A percentile compares a stretch with the other conserved stretches of the same genome.
Conservation (phyloP, 2,329 filamentous ascomycete genomes). For the Colletotrichum scovillei region DNA sequence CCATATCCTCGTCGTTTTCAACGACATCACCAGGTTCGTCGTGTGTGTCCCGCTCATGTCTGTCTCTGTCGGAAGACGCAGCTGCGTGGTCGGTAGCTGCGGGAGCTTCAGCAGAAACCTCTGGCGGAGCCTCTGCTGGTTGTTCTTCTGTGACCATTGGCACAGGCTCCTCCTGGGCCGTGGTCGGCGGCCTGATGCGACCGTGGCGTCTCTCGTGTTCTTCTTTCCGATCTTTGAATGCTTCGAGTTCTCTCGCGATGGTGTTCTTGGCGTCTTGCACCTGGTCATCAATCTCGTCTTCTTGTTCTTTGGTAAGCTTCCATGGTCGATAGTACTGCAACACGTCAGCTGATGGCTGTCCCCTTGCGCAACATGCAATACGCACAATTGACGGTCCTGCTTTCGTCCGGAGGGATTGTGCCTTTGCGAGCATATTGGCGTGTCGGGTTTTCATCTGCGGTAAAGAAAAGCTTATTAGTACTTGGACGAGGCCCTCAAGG, state of each 20-base stretch:
- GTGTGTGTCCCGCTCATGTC: constrained; percentile 60
- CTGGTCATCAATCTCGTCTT: constrained; percentile 77
- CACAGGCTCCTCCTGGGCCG: constrained; percentile 44
- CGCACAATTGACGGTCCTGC: constrained; percentile 80
- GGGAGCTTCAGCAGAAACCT: constrained; percentile 48
- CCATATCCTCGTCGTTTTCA: constrained; percentile 86
- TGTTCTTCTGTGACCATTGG: constrained; percentile 44
- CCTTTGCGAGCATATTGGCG: constrained; percentile 75
- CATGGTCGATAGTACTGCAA: constrained; percentile 86
- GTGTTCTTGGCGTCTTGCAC: constrained; percentile 71
- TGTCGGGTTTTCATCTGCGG: constrained; percentile 80
- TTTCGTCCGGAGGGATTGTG: constrained; percentile 79
- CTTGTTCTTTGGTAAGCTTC: constrained; percentile 76
- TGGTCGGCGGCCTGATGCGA: constrained; percentile 32
- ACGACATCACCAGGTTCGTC: constrained; percentile 83
- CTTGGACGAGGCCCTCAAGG: constrained; percentile 5
- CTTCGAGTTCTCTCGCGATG: constrained; percentile 73
- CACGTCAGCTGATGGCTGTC: not conserved
- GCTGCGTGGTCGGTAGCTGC: constrained; percentile 51
- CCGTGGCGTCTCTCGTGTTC: constrained; percentile 46
- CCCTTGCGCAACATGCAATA: constrained; percentile 33
- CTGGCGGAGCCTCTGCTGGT: constrained; percentile 44
- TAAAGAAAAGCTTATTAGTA: constrained; percentile 38
- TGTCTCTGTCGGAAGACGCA: constrained; percentile 41
- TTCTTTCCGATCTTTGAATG: constrained; percentile 66